Evolutionary conservation across 2,329 filamentous ascomycete species (phyloP).

Genomic region (Stachybotrys elegans): DNA sequence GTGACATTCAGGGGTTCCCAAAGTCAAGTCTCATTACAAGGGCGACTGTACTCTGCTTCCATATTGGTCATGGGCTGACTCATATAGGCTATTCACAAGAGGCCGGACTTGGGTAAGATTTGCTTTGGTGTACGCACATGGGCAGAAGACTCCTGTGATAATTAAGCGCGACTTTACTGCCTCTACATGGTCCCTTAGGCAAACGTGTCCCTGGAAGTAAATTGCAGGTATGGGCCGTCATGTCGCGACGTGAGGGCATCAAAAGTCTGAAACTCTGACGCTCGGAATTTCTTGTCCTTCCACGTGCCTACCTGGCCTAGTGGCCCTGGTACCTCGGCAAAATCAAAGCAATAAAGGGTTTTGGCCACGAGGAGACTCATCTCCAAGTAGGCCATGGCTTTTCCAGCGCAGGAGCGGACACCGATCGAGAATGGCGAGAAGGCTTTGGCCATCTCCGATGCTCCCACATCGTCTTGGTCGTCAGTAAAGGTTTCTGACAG

Average conservation of each 20-base stretch:
- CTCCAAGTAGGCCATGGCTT: not conserved
- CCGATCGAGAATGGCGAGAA: not conserved
- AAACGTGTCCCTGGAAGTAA: not conserved
- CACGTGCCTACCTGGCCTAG: not conserved
- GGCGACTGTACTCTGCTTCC: too few relatives aligned
- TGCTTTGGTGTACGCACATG: too few relatives aligned
- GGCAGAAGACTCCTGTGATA: too few relatives aligned
- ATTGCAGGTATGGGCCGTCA: not conserved
- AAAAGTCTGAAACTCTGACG: not conserved
- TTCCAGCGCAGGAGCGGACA: not conserved
- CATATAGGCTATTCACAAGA: too few relatives aligned
- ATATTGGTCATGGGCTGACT: too few relatives aligned
- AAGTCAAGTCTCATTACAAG: too few relatives aligned
- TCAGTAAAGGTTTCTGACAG: not conserved
- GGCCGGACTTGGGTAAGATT: too few relatives aligned
- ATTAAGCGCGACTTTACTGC: too few relatives aligned
- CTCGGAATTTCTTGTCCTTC: too few relatives aligned
- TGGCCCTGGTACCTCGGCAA: too few relatives aligned
- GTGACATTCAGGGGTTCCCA: too few relatives aligned
- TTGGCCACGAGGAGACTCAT: not conserved
- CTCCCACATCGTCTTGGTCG: not conserved
- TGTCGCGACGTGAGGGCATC: not conserved
- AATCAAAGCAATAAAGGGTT: not conserved
- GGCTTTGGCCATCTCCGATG: not conserved
- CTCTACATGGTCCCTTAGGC: too few relatives aligned